phyloP scores from a whole-genome alignment of 2,329 filamentous ascomycete genomes.

The Magnaporthiopsis incrustans region DNA sequence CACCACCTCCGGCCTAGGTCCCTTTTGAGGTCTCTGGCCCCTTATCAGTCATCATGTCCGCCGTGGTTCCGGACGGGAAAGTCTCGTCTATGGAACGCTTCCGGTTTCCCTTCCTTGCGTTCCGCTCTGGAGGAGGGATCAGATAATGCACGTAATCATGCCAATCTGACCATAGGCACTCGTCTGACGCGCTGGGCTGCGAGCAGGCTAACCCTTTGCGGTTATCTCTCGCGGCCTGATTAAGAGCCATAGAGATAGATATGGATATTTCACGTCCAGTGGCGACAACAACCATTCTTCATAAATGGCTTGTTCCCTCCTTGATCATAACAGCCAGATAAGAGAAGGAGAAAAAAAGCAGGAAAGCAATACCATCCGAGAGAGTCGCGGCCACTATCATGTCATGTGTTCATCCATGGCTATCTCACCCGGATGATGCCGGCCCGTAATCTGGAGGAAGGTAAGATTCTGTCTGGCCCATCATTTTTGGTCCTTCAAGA shows the following conservation, averaged over 20 bases:
- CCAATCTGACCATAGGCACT: neutral
- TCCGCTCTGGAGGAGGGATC: neutral
- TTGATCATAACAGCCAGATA: neutral
- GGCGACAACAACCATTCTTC: too few relatives aligned
- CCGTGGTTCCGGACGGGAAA: neutral
- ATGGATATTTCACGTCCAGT: too few relatives aligned
- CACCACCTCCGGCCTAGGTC: neutral
- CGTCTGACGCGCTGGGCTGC: too few relatives aligned
- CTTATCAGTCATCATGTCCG: neutral
- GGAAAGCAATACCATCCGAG: too few relatives aligned
- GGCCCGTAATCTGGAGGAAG: neutral
- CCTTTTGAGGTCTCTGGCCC: neutral
- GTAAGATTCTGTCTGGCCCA: neutral
- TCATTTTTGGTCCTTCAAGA: neutral
- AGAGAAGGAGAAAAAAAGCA: neutral
- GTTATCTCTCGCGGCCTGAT: too few relatives aligned
- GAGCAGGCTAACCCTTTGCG: neutral
- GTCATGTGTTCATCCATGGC: neutral
- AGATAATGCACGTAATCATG: neutral
- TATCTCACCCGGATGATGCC: neutral
- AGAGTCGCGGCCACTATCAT: neutral
- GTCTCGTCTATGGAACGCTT: neutral
- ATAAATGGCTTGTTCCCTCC: too few relatives aligned
- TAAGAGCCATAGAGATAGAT: too few relatives aligned
- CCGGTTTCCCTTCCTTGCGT: neutral